Base-by-base conservation (phyloP, 371 early-diverging fungal species). In the Haplosporangium sp. region DNA sequence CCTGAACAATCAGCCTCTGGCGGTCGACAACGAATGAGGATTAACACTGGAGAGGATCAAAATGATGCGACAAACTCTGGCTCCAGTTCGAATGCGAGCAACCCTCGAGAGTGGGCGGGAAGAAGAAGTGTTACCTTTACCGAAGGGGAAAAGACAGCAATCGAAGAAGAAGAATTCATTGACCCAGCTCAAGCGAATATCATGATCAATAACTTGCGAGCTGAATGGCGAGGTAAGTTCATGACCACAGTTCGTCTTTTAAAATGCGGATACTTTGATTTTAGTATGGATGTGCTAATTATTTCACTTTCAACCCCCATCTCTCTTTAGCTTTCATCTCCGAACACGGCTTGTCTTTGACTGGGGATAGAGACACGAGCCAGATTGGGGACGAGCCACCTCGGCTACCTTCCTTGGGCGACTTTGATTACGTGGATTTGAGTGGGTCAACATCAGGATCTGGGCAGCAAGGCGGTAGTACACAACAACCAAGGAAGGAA, bases 211-310 rank as follows among this genome's bases (percentile, higher is more conserved):
- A 37, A 37, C 23, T 56, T 76, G 51, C 67, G 77, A 37, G 59
- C 63, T 23, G 71, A 76, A 40, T 76, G 77, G 77, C 67, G 71
- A 23, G 21, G 77, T 76, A 76, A 76, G 71, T 66, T 7, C 13
- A 37, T 36, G 29, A 29, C 29, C 29, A 4, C 29, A 29, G 29
- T 29, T 29, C 29, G 29, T 29, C 29, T 29, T 29, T 2, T 2
- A 29, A 29, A 29, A 29, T 29, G 29, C 29, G 29, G 29, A 29
- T 29, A 29, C 29, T 29, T 29, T 29, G 29, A 29, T 29, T 2
- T 29, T 4, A 29, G 29, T 29, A 29, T 29, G 1, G 29, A 29
- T 4, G 4, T 29, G 29, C 29, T 29, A 29, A 29, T 29, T 29
- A 4, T 4, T 29, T 29, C 29, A 29, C 29, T 29, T 29, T 4